Percentiles rank a stretch among this genome's conserved stretches.
phyloP scores from a whole-genome alignment of 169 alveolate genomes.

The Plasmodium cynomolgi region DNA sequence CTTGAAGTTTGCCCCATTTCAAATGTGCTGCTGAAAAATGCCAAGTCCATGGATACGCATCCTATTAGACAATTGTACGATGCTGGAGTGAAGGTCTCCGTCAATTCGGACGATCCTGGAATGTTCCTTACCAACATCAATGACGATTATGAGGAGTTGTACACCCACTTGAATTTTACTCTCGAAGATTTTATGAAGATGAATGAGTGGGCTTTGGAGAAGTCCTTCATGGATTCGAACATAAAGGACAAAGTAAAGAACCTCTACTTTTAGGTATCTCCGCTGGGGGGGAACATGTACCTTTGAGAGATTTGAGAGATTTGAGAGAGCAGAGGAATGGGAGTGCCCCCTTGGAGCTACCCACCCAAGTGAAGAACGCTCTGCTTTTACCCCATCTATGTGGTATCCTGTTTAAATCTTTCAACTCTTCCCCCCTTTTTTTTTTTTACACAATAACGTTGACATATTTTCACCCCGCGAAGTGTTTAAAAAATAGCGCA shows the following conservation, averaged over 20 bases:
- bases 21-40: constrained; percentile 70
- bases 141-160: constrained; percentile 75
- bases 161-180: constrained; percentile 63
- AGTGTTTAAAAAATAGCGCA: not conserved
- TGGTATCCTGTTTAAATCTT: not conserved
- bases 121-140: constrained; percentile 71
- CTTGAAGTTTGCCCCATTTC: constrained; percentile 77
- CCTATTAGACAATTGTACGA: constrained; percentile 76
- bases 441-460: not conserved
- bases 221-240: constrained; percentile 57
- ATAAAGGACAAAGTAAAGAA: constrained; percentile 33
- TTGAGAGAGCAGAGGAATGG: not conserved
- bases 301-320: not conserved
- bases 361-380: not conserved
- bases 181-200: constrained; percentile 76
- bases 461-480: not conserved
- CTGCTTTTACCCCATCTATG: not conserved
- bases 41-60: constrained; percentile 74
- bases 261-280: constrained; percentile 41
- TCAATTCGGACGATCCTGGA: constrained; percentile 77
- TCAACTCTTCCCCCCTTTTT: not conserved
- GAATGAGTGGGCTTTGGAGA: constrained; percentile 78
- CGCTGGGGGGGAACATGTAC: not conserved
- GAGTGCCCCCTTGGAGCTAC: not conserved
- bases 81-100: constrained; percentile 77